phyloP scores from a whole-genome alignment of 306 rosid species.

The Aeschynomene evenia region DNA sequence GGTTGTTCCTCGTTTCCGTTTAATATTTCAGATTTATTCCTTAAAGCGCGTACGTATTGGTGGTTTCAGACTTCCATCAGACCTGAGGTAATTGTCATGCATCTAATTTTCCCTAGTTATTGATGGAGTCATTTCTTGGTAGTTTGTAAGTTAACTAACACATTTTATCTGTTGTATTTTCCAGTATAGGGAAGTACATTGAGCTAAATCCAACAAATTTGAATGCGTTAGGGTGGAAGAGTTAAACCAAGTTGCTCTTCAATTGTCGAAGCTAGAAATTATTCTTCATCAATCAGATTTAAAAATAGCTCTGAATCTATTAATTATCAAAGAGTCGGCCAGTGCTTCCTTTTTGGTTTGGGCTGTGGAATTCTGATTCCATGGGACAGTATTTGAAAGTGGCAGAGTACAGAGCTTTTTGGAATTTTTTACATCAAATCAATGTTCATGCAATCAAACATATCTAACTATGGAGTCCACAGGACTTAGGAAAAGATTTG shows the following conservation, averaged over 20 bases:
- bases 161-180: constrained; percentile 24
- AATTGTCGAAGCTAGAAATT: constrained; percentile 8
- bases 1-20: constrained; percentile 27
- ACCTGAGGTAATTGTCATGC: constrained; percentile 68
- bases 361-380: constrained; percentile 14
- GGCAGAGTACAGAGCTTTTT: constrained; percentile 14
- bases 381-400: constrained; percentile 7
- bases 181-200: constrained; percentile 79
- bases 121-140: neutral
- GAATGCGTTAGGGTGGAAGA: constrained; percentile 71
- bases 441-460: neutral
- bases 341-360: constrained; percentile 12
- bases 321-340: neutral
- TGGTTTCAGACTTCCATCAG: constrained; percentile 82
- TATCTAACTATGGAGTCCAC: neutral
- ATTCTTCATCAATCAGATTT: constrained; percentile 8
- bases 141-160: neutral
- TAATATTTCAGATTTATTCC: constrained; percentile 68
- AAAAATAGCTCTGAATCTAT: constrained; percentile 19
- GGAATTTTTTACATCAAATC: constrained; percentile 19
- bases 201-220: constrained; percentile 70
- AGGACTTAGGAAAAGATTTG: neutral
- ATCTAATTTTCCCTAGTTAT: constrained; percentile 11
- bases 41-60: constrained; percentile 84
- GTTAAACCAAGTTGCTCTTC: constrained; percentile 17